Evolutionary conservation across 2,329 filamentous ascomycete species (phyloP).

Genomic region (Sclerotinia borealis): DNA sequence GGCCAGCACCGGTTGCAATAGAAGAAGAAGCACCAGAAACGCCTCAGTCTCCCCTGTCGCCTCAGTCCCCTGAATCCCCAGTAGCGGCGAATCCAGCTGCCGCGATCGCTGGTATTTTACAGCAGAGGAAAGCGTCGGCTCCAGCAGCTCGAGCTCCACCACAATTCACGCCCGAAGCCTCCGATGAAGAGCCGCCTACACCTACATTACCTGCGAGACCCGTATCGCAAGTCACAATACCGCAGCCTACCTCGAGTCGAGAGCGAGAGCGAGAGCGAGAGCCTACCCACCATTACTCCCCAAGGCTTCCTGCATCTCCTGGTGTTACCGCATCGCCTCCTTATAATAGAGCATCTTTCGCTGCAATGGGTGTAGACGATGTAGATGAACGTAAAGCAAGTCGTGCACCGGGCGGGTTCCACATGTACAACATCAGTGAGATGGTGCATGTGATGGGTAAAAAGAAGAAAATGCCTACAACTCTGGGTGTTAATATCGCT

Average conservation of each 20-base stretch:
- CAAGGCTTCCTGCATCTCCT: slow-evolving; percentile 39
- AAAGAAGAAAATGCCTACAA: slow-evolving; percentile 98
- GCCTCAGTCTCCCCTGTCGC: neutral
- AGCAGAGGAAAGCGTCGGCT: slow-evolving; percentile 22
- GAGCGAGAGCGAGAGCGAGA: slow-evolving; percentile 15
- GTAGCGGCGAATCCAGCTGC: slow-evolving; percentile 29
- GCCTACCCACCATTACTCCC: slow-evolving; percentile 21
- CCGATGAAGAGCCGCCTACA: slow-evolving; percentile 55
- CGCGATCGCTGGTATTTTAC: slow-evolving; percentile 52
- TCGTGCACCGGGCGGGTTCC: slow-evolving; percentile 71
- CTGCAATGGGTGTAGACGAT: slow-evolving; percentile 36
- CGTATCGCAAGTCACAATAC: slow-evolving; percentile 46
- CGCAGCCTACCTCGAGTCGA: slow-evolving; percentile 34
- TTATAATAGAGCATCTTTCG: slow-evolving; percentile 41
- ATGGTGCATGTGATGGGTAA: slow-evolving; percentile 94
- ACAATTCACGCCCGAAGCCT: slow-evolving; percentile 61
- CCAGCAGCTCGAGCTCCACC: slow-evolving; percentile 39
- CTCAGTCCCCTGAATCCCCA: slow-evolving; percentile 13
- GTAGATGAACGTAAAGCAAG: slow-evolving; percentile 39
- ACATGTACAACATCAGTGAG: slow-evolving; percentile 94
- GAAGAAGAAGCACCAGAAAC: slow-evolving; percentile 18
- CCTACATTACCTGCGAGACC: slow-evolving; percentile 60
- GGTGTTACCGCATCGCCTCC: slow-evolving; percentile 44
- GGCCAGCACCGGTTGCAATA: slow-evolving; percentile 21
- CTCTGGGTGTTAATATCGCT: slow-evolving; percentile 82